Conservation (phyloP, 1,139 yeast genomes). For the Blastobotrys capitulatus region DNA sequence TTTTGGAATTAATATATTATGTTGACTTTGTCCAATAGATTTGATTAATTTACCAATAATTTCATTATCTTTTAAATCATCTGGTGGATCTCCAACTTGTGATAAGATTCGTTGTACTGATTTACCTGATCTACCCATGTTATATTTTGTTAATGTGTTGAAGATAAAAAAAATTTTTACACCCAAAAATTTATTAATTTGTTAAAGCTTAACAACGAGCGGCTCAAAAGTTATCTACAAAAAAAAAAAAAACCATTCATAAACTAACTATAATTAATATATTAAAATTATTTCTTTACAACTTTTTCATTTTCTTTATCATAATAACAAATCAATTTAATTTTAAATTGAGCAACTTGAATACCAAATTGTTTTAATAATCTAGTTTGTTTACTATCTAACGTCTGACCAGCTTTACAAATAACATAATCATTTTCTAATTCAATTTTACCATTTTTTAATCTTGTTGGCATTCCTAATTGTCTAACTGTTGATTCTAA, state of each 20-base stretch:
- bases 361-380: conserved; percentile 92
- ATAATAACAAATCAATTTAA: conserved; percentile 70
- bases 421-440: conserved; percentile 73
- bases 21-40: conserved; percentile 32
- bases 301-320: conserved; percentile 24
- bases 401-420: conserved; percentile 69
- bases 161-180: neutral
- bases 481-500: conserved; percentile 89
- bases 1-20: conserved; percentile 29
- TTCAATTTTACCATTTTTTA: conserved; percentile 81
- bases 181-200: neutral
- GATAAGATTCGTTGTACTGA: conserved; percentile 24
- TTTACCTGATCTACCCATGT: conserved; percentile 11
- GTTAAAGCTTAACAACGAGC: neutral
- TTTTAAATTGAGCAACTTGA: conserved; percentile 87
- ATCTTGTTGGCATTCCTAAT: conserved; percentile 85
- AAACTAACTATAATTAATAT: neutral
- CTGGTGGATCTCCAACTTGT: conserved; percentile 31
- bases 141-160: neutral
- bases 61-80: conserved; percentile 26
- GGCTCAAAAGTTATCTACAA: too few species aligned
- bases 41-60: conserved; percentile 29
- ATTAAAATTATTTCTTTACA: neutral
- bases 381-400: conserved; percentile 89
- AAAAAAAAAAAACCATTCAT: neutral